Percentiles rank a stretch among this genome's conserved stretches.
Evolutionary conservation across 805 yeast genomes (phyloP).

Genomic region (Candida ovalis): DNA sequence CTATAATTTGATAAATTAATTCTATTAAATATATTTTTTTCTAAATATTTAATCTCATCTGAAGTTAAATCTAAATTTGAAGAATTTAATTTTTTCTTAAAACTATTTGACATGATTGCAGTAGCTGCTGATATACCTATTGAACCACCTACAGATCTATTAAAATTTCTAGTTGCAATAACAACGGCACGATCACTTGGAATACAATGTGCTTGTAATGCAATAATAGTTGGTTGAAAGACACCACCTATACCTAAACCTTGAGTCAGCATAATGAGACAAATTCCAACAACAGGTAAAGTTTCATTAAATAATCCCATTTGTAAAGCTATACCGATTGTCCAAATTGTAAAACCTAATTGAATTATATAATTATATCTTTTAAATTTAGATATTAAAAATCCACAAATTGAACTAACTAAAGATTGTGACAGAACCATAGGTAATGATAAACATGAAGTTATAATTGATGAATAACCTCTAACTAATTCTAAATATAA

Average conservation of each 20-base stretch:
- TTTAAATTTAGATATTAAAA: slow-evolving; percentile 39
- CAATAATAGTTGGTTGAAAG: slow-evolving; percentile 55
- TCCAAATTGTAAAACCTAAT: slow-evolving; percentile 41
- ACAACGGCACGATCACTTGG: slow-evolving; percentile 56
- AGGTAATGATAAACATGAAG: slow-evolving; percentile 42
- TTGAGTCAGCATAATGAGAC: slow-evolving; percentile 32
- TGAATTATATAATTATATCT: slow-evolving; percentile 39
- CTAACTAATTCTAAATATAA: slow-evolving; percentile 45
- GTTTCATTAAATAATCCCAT: slow-evolving; percentile 31
- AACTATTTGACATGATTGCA: slow-evolving; percentile 27
- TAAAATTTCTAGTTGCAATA: slow-evolving; percentile 52
- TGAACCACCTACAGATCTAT: slow-evolving; percentile 61
- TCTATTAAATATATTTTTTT: slow-evolving; percentile 30
- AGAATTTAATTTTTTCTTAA: slow-evolving; percentile 12
- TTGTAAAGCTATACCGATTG: slow-evolving; percentile 38
- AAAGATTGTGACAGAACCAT: slow-evolving; percentile 41
- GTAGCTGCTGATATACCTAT: slow-evolving; percentile 48
- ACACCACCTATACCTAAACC: slow-evolving; percentile 47
- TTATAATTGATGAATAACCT: slow-evolving; percentile 35
- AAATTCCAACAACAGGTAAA: slow-evolving; percentile 33
- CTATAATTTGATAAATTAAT: slow-evolving; percentile 25
- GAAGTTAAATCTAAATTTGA: slow-evolving; percentile 9
- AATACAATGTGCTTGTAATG: slow-evolving; percentile 48
- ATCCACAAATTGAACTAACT: slow-evolving; percentile 42
- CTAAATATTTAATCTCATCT: slow-evolving; percentile 18